Conservation (phyloP, 345 rosid genomes). For the Arabis hirsuta region DNA sequence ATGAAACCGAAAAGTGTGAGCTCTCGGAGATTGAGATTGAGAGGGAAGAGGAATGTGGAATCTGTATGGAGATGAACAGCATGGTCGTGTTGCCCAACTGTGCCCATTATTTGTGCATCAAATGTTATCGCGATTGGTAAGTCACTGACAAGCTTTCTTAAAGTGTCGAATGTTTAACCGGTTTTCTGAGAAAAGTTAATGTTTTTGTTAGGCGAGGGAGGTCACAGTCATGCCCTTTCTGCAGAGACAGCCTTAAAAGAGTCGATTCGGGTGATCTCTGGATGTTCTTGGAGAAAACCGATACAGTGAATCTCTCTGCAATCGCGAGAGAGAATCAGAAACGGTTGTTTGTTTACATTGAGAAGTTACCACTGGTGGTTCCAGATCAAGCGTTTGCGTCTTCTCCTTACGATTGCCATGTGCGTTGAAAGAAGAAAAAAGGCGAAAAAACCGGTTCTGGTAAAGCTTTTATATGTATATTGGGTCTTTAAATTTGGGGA, state of each 20-base stretch:
- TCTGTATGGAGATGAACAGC: constrained; percentile 69
- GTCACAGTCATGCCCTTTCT: constrained; percentile 84
- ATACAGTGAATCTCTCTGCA: constrained; percentile 48
- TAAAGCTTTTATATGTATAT: constrained; percentile 25
- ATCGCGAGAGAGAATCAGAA: constrained; percentile 55
- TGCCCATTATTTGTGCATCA: constrained; percentile 73
- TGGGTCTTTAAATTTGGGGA: neutral
- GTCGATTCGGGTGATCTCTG: constrained; percentile 69
- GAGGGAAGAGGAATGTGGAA: constrained; percentile 80
- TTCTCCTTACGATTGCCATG: constrained; percentile 53
- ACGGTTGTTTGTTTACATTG: constrained; percentile 68
- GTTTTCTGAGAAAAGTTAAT: constrained; percentile 5
- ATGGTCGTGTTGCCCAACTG: constrained; percentile 76
- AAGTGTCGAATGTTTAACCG: neutral
- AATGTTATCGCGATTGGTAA: constrained; percentile 72
- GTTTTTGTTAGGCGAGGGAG: constrained; percentile 56
- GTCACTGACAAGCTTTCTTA: constrained; percentile 9
- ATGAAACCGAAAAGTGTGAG: constrained; percentile 50
- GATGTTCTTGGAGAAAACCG: constrained; percentile 58
- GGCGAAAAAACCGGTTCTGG: constrained; percentile 22
- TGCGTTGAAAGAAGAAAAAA: constrained; percentile 45
- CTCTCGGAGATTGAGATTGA: constrained; percentile 59
- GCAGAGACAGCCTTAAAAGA: constrained; percentile 67
- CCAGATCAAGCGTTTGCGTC: constrained; percentile 53
- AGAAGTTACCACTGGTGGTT: constrained; percentile 66